A percentile compares a stretch with the other conserved stretches of the same genome.
Evolutionary conservation across 2,329 filamentous ascomycete genomes (phyloP).

Genomic region (Shiraia sp.): DNA sequence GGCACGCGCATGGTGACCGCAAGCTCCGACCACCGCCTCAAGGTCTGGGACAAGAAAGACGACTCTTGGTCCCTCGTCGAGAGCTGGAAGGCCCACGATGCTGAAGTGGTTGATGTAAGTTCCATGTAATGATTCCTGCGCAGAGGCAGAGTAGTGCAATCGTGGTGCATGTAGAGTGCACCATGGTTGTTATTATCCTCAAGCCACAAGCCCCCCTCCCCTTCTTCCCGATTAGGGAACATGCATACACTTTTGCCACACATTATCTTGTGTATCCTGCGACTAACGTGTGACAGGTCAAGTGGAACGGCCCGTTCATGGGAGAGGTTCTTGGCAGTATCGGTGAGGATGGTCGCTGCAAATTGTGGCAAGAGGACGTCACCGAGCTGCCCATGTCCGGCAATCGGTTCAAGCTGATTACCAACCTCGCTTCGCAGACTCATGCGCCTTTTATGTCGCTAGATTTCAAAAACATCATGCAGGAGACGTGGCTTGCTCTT

Average conservation of each 20-base stretch:
- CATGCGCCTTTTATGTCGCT: constrained; percentile 75
- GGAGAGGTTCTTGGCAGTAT: constrained; percentile 88
- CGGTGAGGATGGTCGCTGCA: constrained; percentile 85
- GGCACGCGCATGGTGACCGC: constrained; percentile 90
- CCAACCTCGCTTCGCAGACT: constrained; percentile 66
- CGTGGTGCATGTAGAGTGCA: too few species aligned
- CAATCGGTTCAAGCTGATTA: constrained; percentile 76
- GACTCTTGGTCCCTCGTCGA: constrained; percentile 80
- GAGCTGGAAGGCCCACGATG: constrained; percentile 87
- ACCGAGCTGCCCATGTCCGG: constrained; percentile 74
- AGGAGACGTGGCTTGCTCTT: constrained; percentile 82
- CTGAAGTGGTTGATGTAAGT: constrained; percentile 83
- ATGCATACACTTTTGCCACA: constrained; percentile 22
- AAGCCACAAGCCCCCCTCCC: constrained; percentile 19
- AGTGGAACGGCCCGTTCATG: constrained; percentile 90
- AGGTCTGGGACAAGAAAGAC: constrained; percentile 83
- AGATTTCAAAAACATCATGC: constrained; percentile 82
- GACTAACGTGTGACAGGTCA: constrained; percentile 62
- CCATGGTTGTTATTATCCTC: constrained; percentile 6
- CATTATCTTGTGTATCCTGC: constrained; percentile 5
- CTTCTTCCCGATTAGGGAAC: constrained; percentile 10
- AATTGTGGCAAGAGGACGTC: constrained; percentile 90
- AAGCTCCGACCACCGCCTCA: constrained; percentile 89
- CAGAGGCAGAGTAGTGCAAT: neutral
- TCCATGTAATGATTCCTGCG: too few species aligned